A percentile compares a stretch with the other conserved stretches of the same genome.
Conservation (phyloP, 495 filamentous ascomycete species). For the Staphylotrichum tortipilum region DNA sequence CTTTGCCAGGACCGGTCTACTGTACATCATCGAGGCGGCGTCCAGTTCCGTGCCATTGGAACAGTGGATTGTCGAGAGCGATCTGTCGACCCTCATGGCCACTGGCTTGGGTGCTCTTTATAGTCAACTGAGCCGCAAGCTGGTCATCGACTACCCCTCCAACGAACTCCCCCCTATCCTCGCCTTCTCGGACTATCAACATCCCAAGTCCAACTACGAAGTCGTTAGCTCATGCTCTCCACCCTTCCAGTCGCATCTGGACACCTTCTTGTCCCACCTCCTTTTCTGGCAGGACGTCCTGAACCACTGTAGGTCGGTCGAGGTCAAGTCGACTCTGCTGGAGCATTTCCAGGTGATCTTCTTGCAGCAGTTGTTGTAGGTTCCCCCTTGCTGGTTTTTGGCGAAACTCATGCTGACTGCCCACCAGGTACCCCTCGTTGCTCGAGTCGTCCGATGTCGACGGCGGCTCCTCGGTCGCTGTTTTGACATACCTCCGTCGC, state of each 20-base stretch:
- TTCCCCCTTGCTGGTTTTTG: not conserved
- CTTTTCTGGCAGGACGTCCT: constrained; percentile 97
- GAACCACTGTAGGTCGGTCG: constrained; percentile 83
- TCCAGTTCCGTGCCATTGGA: constrained; percentile 74
- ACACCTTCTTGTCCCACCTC: constrained; percentile 89
- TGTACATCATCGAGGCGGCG: constrained; percentile 93
- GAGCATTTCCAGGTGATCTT: constrained; percentile 98
- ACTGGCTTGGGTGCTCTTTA: constrained; percentile 92
- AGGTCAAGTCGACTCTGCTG: constrained; percentile 83
- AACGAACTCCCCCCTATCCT: constrained; percentile 72
- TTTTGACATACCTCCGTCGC: constrained; percentile 84
- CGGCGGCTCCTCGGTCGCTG: constrained; percentile 91
- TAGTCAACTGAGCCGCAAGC: constrained; percentile 80
- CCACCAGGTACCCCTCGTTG: constrained; percentile 77
- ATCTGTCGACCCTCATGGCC: constrained; percentile 93
- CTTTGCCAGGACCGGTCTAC: constrained; percentile 89
- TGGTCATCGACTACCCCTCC: constrained; percentile 51
- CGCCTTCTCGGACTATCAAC: constrained; percentile 72
- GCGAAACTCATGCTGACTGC: constrained; percentile 4
- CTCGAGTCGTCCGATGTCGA: constrained; percentile 94
- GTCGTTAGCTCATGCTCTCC: constrained; percentile 61
- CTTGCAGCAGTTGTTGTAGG: constrained; percentile 85
- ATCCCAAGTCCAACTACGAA: constrained; percentile 51
- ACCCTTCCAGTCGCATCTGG: constrained; percentile 69
- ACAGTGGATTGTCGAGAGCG: constrained; percentile 94